Evolutionary conservation across 2,329 filamentous ascomycete genomes (phyloP).

Genomic region (Exutisphaerella laricina): DNA sequence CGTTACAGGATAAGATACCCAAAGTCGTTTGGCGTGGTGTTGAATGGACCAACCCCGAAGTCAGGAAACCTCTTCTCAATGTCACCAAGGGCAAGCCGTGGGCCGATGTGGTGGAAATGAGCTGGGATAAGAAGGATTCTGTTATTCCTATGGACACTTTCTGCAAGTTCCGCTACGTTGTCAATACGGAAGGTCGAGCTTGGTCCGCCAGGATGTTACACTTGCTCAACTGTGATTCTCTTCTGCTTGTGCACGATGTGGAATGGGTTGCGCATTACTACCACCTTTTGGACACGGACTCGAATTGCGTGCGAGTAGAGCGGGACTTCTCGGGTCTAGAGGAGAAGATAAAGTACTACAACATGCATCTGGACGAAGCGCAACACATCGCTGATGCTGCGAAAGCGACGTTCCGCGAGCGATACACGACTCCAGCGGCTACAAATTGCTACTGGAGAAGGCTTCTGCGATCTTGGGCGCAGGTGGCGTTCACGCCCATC

Average conservation of each 20-base stretch:
- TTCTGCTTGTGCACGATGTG: slow-evolving; percentile 25
- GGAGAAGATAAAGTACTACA: slow-evolving; percentile 22
- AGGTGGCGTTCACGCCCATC: slow-evolving; percentile 22
- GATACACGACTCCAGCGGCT: slow-evolving; percentile 26
- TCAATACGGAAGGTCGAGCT: slow-evolving; percentile 28
- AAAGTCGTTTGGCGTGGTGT: slow-evolving; percentile 31
- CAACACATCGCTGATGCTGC: slow-evolving; percentile 20
- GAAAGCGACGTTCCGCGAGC: slow-evolving; percentile 19
- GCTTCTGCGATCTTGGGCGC: slow-evolving; percentile 23
- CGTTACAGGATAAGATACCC: slow-evolving; percentile 25
- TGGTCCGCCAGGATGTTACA: slow-evolving; percentile 29
- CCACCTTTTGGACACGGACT: slow-evolving; percentile 22
- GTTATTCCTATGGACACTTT: slow-evolving; percentile 25
- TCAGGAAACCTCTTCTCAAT: slow-evolving; percentile 30
- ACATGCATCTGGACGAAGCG: slow-evolving; percentile 18
- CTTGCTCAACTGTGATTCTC: slow-evolving; percentile 26
- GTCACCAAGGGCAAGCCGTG: slow-evolving; percentile 31
- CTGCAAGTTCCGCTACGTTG: slow-evolving; percentile 26
- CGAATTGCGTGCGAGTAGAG: slow-evolving; percentile 24
- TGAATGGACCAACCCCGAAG: slow-evolving; percentile 22
- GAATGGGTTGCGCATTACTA: slow-evolving; percentile 28
- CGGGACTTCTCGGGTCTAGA: slow-evolving; percentile 24
- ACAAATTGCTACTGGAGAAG: slow-evolving; percentile 30
- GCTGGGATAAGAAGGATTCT: slow-evolving; percentile 20
- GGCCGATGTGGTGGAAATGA: slow-evolving; percentile 33